A percentile compares a stretch with the other conserved stretches of the same genome.
phyloP scores from a whole-genome alignment of 345 rosid species.

The Arabidopsis suecica region DNA sequence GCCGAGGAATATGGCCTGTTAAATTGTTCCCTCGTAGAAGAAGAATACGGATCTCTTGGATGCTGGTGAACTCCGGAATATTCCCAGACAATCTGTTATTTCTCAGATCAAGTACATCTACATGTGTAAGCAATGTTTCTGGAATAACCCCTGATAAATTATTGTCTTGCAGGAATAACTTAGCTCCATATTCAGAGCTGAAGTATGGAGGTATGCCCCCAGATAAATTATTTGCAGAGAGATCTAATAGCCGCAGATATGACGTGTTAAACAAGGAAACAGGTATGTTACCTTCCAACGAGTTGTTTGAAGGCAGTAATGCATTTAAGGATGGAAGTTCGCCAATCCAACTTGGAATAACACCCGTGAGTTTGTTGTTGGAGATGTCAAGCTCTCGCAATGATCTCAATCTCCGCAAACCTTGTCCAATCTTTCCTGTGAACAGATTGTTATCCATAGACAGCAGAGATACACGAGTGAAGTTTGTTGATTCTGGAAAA shows the following conservation, averaged over 20 bases:
- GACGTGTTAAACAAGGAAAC: neutral
- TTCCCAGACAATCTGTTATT: neutral
- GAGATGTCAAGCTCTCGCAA: neutral
- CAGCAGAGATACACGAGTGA: fast-evolving
- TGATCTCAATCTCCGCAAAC: fast-evolving
- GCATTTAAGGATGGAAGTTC: fast-evolving
- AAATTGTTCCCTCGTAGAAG: neutral
- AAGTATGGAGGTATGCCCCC: neutral
- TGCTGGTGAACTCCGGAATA: neutral
- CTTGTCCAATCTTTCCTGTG: neutral
- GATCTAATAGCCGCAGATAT: fast-evolving
- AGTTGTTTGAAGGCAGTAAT: neutral
- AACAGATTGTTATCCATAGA: neutral
- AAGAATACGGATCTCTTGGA: neutral
- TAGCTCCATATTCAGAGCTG: neutral
- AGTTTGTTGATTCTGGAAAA: neutral
- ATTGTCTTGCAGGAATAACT: neutral
- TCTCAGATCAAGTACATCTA: neutral
- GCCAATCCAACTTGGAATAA: neutral
- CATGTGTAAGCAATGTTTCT: neutral
- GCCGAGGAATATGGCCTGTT: neutral
- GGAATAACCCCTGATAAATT: neutral
- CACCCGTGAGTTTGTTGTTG: neutral
- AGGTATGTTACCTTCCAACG: neutral
- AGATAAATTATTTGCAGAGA: neutral